Percentiles rank a stretch among this genome's conserved stretches.
These are phyloP conservation scores for Thyridium curvatum DNA, from an alignment of 2,329 filamentous ascomycete species.

Conservation along the genomic window DNA sequence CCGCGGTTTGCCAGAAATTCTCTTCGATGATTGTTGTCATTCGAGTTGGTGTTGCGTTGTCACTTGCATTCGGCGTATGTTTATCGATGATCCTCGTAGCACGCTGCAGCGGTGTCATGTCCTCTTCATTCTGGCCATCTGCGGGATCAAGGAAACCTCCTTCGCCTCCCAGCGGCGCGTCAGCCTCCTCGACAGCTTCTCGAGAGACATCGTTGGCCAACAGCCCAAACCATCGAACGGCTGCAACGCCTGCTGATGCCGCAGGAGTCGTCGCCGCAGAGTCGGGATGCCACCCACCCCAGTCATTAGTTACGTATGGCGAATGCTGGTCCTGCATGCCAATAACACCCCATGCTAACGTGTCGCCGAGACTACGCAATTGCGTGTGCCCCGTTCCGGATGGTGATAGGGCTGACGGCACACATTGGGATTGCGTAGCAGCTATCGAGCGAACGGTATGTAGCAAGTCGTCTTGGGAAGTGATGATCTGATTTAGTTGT, in stretches of 20 bases:
- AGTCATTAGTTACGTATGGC: conserved; percentile 1
- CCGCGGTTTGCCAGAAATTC: conserved; percentile 13
- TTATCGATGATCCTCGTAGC: conserved; percentile 10
- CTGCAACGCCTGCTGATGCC: conserved; percentile 11
- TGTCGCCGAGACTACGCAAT: too few species aligned
- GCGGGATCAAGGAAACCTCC: too few species aligned
- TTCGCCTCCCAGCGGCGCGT: too few species aligned
- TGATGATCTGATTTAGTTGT: conserved; percentile 14
- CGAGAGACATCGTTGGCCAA: conserved; percentile 11
- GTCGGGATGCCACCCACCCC: conserved; percentile 4
- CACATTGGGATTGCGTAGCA: too few species aligned
- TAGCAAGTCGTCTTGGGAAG: conserved; percentile 12
- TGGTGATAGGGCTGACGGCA: too few species aligned
- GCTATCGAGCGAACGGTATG: not conserved
- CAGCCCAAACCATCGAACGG: conserved; percentile 17
- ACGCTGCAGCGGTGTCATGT: too few species aligned
- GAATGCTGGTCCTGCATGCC: conserved; percentile 1
- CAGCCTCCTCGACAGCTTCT: too few species aligned
- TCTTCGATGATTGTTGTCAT: conserved; percentile 6
- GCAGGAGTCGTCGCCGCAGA: conserved; percentile 14
- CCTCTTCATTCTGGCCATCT: too few species aligned
- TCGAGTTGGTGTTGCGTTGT: too few species aligned
- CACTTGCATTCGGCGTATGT: not conserved
- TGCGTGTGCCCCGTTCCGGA: too few species aligned
- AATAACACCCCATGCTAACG: too few species aligned